Evolutionary conservation across 2,329 filamentous ascomycete species (phyloP), one percentile per base, ranked within the genome.

Genomic region (Endoconidiophora laricicola): DNA sequence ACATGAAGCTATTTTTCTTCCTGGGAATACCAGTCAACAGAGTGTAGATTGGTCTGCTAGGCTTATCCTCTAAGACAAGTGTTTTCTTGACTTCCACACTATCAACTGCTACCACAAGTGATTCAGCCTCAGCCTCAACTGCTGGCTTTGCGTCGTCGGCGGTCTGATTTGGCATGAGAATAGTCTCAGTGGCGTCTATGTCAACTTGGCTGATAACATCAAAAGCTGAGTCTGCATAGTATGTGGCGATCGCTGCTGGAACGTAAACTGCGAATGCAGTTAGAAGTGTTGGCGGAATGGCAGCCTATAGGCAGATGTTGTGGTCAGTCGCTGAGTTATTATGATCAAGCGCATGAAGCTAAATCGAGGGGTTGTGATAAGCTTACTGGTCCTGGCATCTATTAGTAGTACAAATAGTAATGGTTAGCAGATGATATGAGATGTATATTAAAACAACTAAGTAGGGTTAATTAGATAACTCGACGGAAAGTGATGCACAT

Each of bases 1-100:
- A 90, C 57, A 79, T 72, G 20, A 79, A 58, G 10, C 75, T 67
- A 47, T 79, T 86, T n/a, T 70, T 73, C 5, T 82, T 75, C 57
- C 79, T 86, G 1, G 91, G 90, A 0, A 81, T 66, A 3, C 91
- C 91, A 2, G 77, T 77, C 22, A 93, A 65, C 5, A 96, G 67
- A 2, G 85, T 83, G 55, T 72, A 73, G 56, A 82, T 66, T 1
- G 75, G 66, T 20, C 70, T 69, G 2, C 74, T 63, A 10, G 73
- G 68, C 57, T 74, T 74, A 58, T 80, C 69, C 46, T 74, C 67
- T 14, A 83, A 57, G 9, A 77, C 60, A 3, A 83, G 63, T 0
- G 73, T 44, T 22, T 50, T 44, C 18, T 29, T 24, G 22, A 53
- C 16, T 26, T 53, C 29, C 6, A 18, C 16, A n/a, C n/a, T 10